Base-by-base conservation (phyloP, 1,284 basidiomycete genomes). In the Ustilago xerochloae region DNA sequence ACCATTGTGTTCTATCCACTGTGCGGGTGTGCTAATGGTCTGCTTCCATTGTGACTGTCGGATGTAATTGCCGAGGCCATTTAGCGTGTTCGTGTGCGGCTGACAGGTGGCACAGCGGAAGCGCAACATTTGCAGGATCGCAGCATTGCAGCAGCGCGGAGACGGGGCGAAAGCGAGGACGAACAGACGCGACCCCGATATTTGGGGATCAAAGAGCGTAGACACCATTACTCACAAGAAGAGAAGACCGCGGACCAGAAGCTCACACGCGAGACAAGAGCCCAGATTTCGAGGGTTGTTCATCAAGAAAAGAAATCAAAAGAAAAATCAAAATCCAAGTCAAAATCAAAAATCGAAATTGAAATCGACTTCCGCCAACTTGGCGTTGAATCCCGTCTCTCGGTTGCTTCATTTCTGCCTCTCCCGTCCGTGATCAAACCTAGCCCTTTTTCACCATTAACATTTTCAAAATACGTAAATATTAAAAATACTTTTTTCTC, bases 231-330 rank as follows among this genome's bases (percentile, higher is more conserved):
- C n/a, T n/a, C n/a, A n/a, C n/a, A n/a, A n/a, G n/a, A 24, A 7
- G 10, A 24, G 41, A 43, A 24, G 22, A 13, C 24, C n/a, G 38
- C 12, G 38, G n/a, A 20, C 38, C 12, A 39, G 4, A 39, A 18
- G n/a, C 41, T 26, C 26, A 10, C 22, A 43, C 6, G 22, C 41
- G 41, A 43, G 41, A 43, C 41, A 43, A 13, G 41, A 24, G 22
- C 26, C 41, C 24, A 43, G 41, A 43, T 43, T 43, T 43, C 41
- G 41, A 43, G 41, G 41, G 41, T 43, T n/a, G n/a, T n/a, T n/a
- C n/a, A 15, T 26, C 12, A 9, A 13, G 18, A 41, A 41, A 22
- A 41, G 6, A 20, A 20, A 20, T 41, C 18, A 2, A 15, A 15
- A 15, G 32, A 33, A 33, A 43, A 43, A 24, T 15, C 20, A 43